Conservation (phyloP, 352 stramenopile genomes). For the Globisporangium cystogenes region DNA sequence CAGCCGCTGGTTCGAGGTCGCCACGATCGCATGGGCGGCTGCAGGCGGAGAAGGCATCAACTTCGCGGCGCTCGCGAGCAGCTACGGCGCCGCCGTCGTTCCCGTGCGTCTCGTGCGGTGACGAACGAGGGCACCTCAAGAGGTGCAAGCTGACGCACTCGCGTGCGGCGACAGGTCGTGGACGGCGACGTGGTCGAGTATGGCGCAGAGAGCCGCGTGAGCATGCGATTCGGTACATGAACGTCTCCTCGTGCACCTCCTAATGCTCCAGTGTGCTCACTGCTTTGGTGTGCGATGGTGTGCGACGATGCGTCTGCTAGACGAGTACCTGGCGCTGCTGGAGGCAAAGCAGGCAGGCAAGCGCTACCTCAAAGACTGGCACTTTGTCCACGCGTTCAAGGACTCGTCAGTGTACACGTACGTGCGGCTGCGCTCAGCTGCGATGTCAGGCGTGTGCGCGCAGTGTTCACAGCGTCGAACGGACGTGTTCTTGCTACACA, state of each 20-base stretch:
- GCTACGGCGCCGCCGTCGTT: constrained; percentile 43
- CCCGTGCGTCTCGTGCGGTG: constrained; percentile 27
- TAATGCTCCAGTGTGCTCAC: background rate
- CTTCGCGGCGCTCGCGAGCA: constrained; percentile 21
- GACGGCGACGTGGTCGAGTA: constrained; percentile 56
- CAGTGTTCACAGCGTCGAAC: background rate
- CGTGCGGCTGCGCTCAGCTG: background rate
- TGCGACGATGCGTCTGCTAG: constrained; percentile 14
- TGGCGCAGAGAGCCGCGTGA: constrained; percentile 43
- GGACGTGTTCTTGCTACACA: constrained; percentile 1
- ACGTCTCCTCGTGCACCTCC: too few relatives aligned
- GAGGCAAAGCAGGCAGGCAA: constrained; percentile 36
- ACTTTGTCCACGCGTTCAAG: constrained; percentile 65
- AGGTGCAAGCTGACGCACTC: too few relatives aligned
- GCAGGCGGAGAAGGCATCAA: constrained; percentile 17
- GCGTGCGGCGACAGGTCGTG: constrained; percentile 32
- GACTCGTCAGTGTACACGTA: constrained; percentile 56
- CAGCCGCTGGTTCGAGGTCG: constrained; percentile 20
- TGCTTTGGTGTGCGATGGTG: too few relatives aligned
- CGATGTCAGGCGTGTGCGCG: background rate
- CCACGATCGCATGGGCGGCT: constrained; percentile 11
- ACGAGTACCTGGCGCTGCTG: constrained; percentile 58
- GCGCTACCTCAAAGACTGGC: constrained; percentile 85
- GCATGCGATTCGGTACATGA: constrained; percentile 52
- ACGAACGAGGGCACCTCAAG: constrained; percentile 12